Conservation (phyloP, 2,329 filamentous ascomycete species). For the Talaromyces sp. region DNA sequence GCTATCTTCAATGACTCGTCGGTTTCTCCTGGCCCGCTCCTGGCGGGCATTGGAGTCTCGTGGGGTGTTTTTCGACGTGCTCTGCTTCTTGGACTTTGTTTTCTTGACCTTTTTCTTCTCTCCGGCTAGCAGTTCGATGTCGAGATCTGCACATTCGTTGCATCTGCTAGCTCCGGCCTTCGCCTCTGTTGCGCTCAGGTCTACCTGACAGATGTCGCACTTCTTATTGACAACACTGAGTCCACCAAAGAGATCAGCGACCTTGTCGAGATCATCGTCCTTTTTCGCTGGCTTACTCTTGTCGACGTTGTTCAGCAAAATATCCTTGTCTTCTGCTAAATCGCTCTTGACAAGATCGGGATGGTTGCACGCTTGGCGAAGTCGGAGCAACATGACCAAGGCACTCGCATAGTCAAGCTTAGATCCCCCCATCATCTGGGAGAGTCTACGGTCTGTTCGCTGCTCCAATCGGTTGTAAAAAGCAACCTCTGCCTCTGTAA, state of each 20-base stretch:
- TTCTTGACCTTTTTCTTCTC: constrained; percentile 39
- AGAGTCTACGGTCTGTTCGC: constrained; percentile 79
- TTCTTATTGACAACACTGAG: constrained; percentile 73
- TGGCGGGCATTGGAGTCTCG: constrained; percentile 21
- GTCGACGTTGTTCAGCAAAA: constrained; percentile 61
- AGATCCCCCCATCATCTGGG: constrained; percentile 78
- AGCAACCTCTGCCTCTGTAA: constrained; percentile 72
- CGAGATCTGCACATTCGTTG: constrained; percentile 70
- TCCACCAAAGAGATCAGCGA: constrained; percentile 81
- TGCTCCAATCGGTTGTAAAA: constrained; percentile 84
- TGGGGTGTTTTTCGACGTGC: background rate
- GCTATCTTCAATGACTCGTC: constrained; percentile 49
- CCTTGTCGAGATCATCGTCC: constrained; percentile 68
- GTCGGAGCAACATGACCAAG: constrained; percentile 80
- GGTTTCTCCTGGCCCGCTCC: constrained; percentile 35
- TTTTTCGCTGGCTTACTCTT: constrained; percentile 48
- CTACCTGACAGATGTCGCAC: constrained; percentile 77
- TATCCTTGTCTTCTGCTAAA: constrained; percentile 82
- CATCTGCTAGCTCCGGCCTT: constrained; percentile 59
- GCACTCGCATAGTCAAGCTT: constrained; percentile 90
- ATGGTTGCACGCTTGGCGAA: constrained; percentile 93
- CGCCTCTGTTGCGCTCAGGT: constrained; percentile 58
- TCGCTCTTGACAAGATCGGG: constrained; percentile 82
- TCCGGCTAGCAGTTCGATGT: constrained; percentile 48
- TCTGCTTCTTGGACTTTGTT: constrained; percentile 32